phyloP scores from a whole-genome alignment of 352 stramenopile species.

The Phytophthora constricta region DNA sequence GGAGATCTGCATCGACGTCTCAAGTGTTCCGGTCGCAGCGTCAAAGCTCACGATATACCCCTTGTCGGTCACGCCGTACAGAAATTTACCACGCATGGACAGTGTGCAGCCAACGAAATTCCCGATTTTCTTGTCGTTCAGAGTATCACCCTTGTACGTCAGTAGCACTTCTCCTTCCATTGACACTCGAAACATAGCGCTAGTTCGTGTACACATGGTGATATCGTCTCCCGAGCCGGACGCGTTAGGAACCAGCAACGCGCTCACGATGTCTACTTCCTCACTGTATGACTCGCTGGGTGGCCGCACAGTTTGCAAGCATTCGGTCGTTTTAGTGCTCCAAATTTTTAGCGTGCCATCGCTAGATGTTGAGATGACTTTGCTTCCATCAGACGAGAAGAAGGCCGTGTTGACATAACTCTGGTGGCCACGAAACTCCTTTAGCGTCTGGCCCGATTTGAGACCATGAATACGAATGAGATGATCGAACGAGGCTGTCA shows the following conservation, averaged over 20 bases:
- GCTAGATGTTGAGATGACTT: conserved; percentile 88
- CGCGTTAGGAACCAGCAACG: conserved; percentile 62
- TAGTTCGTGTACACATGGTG: conserved; percentile 87
- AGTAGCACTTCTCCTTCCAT: conserved; percentile 66
- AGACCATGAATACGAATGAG: conserved; percentile 94
- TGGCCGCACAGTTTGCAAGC: conserved; percentile 75
- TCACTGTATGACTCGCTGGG: conserved; percentile 50
- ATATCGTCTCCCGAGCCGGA: conserved; percentile 65
- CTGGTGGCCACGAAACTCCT: conserved; percentile 93
- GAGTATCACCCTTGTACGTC: conserved; percentile 71
- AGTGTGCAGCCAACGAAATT: conserved; percentile 90
- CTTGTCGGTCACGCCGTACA: conserved; percentile 90
- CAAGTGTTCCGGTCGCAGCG: conserved; percentile 57
- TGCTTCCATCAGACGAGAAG: conserved; percentile 74
- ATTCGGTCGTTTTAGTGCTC: conserved; percentile 87
- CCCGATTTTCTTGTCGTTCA: conserved; percentile 65
- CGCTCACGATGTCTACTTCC: conserved; percentile 84
- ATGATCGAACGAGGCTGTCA: conserved; percentile 91
- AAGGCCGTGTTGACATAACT: conserved; percentile 92
- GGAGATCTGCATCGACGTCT: conserved; percentile 83
- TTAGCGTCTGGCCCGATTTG: conserved; percentile 91
- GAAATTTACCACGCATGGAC: conserved; percentile 82
- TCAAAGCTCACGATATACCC: conserved; percentile 83
- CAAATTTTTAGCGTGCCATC: conserved; percentile 94
- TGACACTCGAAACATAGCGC: conserved; percentile 82